Conservation (phyloP, 352 stramenopile genomes). For the Globisporangium cylindrosporum region DNA sequence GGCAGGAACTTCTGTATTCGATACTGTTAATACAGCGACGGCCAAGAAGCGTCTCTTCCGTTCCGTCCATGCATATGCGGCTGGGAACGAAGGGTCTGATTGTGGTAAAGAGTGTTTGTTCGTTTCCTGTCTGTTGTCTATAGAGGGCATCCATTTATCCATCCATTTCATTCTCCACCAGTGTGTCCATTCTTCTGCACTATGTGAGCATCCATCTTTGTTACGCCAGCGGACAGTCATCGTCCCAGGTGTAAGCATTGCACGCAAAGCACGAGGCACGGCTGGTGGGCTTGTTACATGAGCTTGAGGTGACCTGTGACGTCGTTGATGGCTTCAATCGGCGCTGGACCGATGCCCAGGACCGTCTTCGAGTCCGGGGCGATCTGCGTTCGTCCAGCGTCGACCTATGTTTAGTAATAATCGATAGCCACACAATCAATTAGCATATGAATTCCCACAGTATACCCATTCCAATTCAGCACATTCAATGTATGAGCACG, state of each 20-base stretch:
- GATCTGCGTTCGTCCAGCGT: slow-evolving; percentile 85
- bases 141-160: neutral
- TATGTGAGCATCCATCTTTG: neutral
- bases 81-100: neutral
- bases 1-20: neutral
- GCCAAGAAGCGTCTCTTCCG: neutral
- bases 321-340: slow-evolving; percentile 62
- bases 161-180: neutral
- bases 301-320: slow-evolving; percentile 85
- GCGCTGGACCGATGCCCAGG: slow-evolving; percentile 71
- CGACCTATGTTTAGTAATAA: slow-evolving; percentile 27
- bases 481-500: slow-evolving; percentile 3
- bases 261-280: neutral
- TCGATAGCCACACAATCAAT: neutral
- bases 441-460: neutral
- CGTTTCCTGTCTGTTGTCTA: neutral
- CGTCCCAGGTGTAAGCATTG: neutral
- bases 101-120: neutral
- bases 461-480: neutral
- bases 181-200: neutral
- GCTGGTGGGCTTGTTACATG: slow-evolving; percentile 35
- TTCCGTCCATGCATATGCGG: neutral
- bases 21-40: neutral
- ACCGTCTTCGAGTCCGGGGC: slow-evolving; percentile 84
- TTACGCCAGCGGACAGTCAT: neutral